A percentile compares a stretch with the other conserved stretches of the same genome.
phyloP scores from a whole-genome alignment of 169 alveolate species.

The Babesia gibsoni region DNA sequence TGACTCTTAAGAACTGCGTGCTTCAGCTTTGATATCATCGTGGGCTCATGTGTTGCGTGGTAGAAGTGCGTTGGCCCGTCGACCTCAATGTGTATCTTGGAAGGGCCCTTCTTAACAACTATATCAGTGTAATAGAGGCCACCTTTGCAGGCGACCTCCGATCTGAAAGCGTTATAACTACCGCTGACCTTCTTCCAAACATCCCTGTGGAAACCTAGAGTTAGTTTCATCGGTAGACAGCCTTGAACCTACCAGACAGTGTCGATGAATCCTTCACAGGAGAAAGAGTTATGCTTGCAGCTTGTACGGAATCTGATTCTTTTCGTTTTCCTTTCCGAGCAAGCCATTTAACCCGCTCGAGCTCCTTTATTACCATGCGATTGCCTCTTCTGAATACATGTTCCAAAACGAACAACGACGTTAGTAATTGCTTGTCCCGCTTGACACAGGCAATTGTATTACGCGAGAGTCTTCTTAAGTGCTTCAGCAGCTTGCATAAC shows the following conservation, averaged over 20 bases:
- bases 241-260: background rate
- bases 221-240: background rate
- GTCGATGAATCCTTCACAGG: background rate
- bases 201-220: slow-evolving; percentile 51
- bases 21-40: slow-evolving; percentile 28
- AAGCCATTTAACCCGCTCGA: background rate
- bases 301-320: background rate
- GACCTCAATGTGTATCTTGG: slow-evolving; percentile 28
- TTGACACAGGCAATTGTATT: background rate
- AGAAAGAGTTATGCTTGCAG: background rate
- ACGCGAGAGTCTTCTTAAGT: background rate
- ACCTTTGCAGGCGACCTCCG: slow-evolving; percentile 28
- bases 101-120: background rate
- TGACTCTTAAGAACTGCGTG: slow-evolving; percentile 13
- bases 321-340: background rate
- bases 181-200: slow-evolving; percentile 17
- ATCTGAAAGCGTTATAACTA: background rate
- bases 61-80: slow-evolving; percentile 64
- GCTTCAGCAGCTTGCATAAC: background rate
- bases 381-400: background rate
- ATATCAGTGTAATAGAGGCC: slow-evolving; percentile 39
- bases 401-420: background rate
- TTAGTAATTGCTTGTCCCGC: slow-evolving; percentile 8
- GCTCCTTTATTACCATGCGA: background rate
- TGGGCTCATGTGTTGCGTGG: slow-evolving; percentile 30